Evolutionary conservation across 352 stramenopile genomes (phyloP), one percentile per base, ranked within the genome.

Genomic region (Phytophthora ohioensis): DNA sequence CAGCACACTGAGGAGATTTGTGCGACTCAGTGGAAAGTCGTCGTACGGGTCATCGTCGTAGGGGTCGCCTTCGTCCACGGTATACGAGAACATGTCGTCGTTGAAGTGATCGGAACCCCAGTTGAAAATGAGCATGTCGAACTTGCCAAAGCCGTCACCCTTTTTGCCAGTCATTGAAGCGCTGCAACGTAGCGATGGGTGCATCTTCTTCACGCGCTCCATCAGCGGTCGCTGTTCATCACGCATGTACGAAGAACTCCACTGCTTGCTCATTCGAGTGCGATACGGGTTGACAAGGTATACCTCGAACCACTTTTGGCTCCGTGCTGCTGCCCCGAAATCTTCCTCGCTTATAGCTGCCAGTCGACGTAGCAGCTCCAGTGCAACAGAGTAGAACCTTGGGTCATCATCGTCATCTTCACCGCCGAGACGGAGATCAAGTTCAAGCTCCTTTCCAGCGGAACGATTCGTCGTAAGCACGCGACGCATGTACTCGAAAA

Each of bases 241-340:
- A 6, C 54, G 54, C 54, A 61, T 61, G 38, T 61, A 61, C 12
- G 30, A 6, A 8, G 30, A 31, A 8, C 39, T 30, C 54, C 54
- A 61, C 8, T 15, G 15, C 32, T 17, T 43, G 43, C 6, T 51
- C 35, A 12, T 8, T 17, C n/a, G 27, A 12, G 21, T 32, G 5
- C 12, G 27, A n/a, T 15, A 41, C 57, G 12, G 3, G 11, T 34
- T 46, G 13, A 35, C 5, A n/a, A 49, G 1, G 55, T n/a, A 46
- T n/a, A 46, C 41, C 21, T 46, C 11, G 9, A 45, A 45, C 39
- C n/a, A n/a, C 39, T 21, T 21, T 21, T 21, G 21, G 21, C 21
- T 27, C 21, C 21, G 21, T 45, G 39, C 39, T 45, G 39, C 39
- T n/a, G 39, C 39, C n/a, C 39, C 39, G 2, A 45, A 45, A 13